Evolutionary conservation across 2,329 filamentous ascomycete species (phyloP), one percentile per base, ranked within the genome.

Genomic region (Diaporthe nobilis): DNA sequence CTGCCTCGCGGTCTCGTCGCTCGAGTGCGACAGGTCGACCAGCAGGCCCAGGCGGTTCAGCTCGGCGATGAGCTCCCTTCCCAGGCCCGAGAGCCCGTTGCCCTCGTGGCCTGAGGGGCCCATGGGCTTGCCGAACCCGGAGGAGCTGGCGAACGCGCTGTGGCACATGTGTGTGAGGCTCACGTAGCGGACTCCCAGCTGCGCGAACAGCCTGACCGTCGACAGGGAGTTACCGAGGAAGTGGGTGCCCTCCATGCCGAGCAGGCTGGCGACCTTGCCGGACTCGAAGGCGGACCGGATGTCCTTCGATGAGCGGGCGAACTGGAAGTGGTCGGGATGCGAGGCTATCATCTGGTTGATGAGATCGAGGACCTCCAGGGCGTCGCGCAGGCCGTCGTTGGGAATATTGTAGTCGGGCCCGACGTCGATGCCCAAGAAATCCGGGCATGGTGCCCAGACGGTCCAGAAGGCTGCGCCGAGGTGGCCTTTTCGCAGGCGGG

Each of bases 41-140:
- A 83, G 81, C 78, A 81, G 65, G 31, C 82, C 82, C 2, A 85
- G 31, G 5, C 83, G 78, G 73, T 85, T 85, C 82, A 85, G 84
- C 77, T 85, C 84, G 15, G 77, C 76, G 2, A 85, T 58, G 6
- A 80, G 79, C 5, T 80, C 78, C 20, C 77, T 74, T 0, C 83
- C 83, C 0, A 82, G 78, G 0, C 75, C 76, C 0, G 82, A 82
- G 2, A 84, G 78, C 0, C 82, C 82, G 25, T 79, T 63, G 9
- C 60, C 68, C 15, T 55, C 71, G 44, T 76, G 74, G 28, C 74
- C 74, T 1, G 74, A 76, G 1, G 71, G 61, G 7, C 22, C 77
- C 44, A 82, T 78, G 7, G 79, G 76, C 13, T 80, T 78, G 0
- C 81, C 81, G 55, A 80, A 63, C 49, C 78, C 78, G 25, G 78